These are phyloP conservation scores for Hirsutella rhossiliensis DNA, from an alignment of 2,329 filamentous ascomycete genomes.

Conservation along the genomic window DNA sequence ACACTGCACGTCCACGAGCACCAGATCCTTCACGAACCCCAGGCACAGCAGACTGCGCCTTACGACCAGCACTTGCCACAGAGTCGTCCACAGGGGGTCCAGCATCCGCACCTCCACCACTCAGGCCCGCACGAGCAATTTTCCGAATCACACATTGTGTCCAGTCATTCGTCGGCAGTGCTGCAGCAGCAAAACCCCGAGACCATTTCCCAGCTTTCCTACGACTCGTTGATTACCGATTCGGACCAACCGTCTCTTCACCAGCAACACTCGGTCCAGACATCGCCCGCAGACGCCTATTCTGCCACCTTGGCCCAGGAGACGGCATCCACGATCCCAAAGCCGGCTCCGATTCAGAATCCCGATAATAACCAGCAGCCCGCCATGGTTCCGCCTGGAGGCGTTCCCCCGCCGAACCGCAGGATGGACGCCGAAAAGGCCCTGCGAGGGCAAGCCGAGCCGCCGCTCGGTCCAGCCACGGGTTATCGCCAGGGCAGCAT, in stretches of 20 bases:
- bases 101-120: conserved; percentile 14
- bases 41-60: conserved; percentile 19
- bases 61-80: conserved; percentile 17
- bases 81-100: conserved; percentile 19
- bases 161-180: conserved; percentile 21
- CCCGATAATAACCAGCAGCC: conserved; percentile 18
- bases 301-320: conserved; percentile 22
- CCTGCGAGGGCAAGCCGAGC: conserved; percentile 28
- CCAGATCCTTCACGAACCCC: conserved; percentile 15
- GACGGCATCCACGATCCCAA: conserved; percentile 15
- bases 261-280: conserved; percentile 30
- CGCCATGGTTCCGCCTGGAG: conserved; percentile 35
- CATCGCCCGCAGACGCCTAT: conserved; percentile 30
- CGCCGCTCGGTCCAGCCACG: conserved; percentile 34
- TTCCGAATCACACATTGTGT: conserved; percentile 20
- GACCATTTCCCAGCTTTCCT: conserved; percentile 49
- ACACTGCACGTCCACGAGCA: conserved; percentile 18
- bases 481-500: conserved; percentile 39
- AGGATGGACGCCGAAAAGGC: conserved; percentile 38
- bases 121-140: conserved; percentile 20
- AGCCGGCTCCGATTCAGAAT: conserved; percentile 15
- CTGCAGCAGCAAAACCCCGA: conserved; percentile 36
- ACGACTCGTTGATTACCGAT: conserved; percentile 45
- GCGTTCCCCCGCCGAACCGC: conserved; percentile 29
- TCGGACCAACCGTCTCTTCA: conserved; percentile 29